A percentile compares a stretch with the other conserved stretches of the same genome.
phyloP scores from a whole-genome alignment of 2,329 filamentous ascomycete species.

The Epichloe scottii region DNA sequence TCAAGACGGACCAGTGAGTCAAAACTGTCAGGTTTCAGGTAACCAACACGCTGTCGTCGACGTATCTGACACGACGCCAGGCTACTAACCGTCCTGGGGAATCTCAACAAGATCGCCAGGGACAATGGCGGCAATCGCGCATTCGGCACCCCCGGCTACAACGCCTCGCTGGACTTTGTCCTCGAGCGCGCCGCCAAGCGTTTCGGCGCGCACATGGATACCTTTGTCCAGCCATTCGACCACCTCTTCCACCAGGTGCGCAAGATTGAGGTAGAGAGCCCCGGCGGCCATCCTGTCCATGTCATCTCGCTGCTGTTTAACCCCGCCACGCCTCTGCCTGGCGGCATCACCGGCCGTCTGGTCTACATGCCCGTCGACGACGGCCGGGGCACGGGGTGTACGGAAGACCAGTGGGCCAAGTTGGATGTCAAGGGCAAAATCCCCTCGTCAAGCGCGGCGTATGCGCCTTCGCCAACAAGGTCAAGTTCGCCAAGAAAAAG shows the following conservation, averaged over 20 bases:
- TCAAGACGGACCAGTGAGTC: conserved; percentile 25
- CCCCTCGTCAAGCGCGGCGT: conserved; percentile 30
- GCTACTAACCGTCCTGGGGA: conserved; percentile 39
- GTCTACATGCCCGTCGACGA: conserved; percentile 25
- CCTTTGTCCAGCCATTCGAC: conserved; percentile 33
- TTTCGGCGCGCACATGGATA: conserved; percentile 30
- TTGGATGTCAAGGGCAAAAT: conserved; percentile 30
- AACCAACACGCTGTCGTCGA: neutral
- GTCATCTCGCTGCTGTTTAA: conserved; percentile 34
- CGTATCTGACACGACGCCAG: conserved; percentile 11
- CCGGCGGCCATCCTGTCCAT: conserved; percentile 30
- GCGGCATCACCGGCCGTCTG: conserved; percentile 20
- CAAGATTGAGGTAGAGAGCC: conserved; percentile 30
- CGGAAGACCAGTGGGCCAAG: conserved; percentile 27
- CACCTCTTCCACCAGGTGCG: conserved; percentile 30
- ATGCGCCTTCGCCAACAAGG: conserved; percentile 30
- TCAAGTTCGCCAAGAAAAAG: conserved; percentile 26
- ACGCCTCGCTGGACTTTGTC: conserved; percentile 45
- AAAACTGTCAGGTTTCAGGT: neutral
- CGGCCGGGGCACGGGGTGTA: conserved; percentile 24
- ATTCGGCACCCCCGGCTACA: conserved; percentile 46
- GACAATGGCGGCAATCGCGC: conserved; percentile 47
- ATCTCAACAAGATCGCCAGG: conserved; percentile 39
- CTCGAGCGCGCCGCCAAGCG: conserved; percentile 30
- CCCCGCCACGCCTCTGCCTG: conserved; percentile 27